Evolutionary conservation across 176 grass and related monocot genomes (phyloP).

Genomic region (Cymbopogon citratus): DNA sequence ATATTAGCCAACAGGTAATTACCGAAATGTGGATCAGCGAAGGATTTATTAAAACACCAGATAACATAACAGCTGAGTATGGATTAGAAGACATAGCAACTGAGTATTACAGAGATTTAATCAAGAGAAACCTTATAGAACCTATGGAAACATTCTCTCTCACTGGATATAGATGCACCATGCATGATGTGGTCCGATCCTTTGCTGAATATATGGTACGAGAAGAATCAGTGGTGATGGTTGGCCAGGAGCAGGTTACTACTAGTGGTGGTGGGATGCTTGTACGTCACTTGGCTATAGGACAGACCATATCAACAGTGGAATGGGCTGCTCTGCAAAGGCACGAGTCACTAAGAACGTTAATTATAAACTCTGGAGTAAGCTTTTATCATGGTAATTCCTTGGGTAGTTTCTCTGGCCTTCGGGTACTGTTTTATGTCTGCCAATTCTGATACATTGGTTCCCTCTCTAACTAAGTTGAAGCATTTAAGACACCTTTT

Average conservation of each 20-base stretch:
- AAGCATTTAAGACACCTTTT: conserved; percentile 14
- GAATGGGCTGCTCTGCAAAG: background rate
- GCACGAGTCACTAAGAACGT: background rate
- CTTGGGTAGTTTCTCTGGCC: background rate
- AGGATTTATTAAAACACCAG: background rate
- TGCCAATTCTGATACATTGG: background rate
- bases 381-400: background rate
- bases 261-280: background rate
- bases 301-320: background rate
- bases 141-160: rapidly evolving
- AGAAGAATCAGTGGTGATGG: background rate
- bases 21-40: conserved; percentile 4
- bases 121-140: conserved; percentile 19
- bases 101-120: background rate
- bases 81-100: background rate
- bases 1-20: rapidly evolving
- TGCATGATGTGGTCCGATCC: no score
- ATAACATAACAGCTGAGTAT: no score
- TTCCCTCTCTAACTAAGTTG: background rate
- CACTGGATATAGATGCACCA: background rate
- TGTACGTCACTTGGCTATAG: background rate
- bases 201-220: conserved; percentile 4
- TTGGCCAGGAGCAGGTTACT: background rate
- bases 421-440: background rate
- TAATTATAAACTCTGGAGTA: background rate